Evolutionary conservation across 805 yeast genomes (phyloP).

Genomic region (Saccharomyces kudriavzevii): DNA sequence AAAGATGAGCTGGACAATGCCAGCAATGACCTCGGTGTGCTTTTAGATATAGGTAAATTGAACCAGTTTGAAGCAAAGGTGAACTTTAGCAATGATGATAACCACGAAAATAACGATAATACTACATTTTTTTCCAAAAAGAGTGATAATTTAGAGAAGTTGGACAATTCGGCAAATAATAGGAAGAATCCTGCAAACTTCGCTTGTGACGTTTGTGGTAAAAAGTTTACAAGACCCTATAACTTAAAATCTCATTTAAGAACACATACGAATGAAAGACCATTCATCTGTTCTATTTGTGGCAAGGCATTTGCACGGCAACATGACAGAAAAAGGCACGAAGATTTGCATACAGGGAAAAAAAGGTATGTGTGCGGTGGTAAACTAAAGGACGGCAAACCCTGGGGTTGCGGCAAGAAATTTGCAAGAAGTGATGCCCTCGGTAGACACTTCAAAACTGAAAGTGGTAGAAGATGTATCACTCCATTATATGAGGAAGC

Average conservation of each 20-base stretch:
- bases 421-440: constrained; percentile 77
- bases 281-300: constrained; percentile 63
- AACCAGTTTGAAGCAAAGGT: neutral
- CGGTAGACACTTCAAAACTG: constrained; percentile 72
- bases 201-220: constrained; percentile 77
- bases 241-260: constrained; percentile 84
- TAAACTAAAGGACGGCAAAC: constrained; percentile 42
- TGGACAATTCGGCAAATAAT: neutral
- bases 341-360: constrained; percentile 67
- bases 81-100: neutral
- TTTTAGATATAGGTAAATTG: neutral
- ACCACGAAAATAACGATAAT: constrained; percentile 10
- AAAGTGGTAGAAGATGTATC: constrained; percentile 67
- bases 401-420: constrained; percentile 77
- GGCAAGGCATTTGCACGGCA: constrained; percentile 77
- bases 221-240: constrained; percentile 85
- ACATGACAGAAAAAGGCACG: constrained; percentile 72
- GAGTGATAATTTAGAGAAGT: constrained; percentile 4
- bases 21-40: neutral
- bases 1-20: neutral
- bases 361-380: constrained; percentile 71
- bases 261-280: constrained; percentile 82
- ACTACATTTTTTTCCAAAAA: constrained; percentile 8
- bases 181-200: constrained; percentile 23
- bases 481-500: constrained; percentile 59